phyloP scores from a whole-genome alignment of 2,329 filamentous ascomycete genomes.

The Ceratocystis albifundus region DNA sequence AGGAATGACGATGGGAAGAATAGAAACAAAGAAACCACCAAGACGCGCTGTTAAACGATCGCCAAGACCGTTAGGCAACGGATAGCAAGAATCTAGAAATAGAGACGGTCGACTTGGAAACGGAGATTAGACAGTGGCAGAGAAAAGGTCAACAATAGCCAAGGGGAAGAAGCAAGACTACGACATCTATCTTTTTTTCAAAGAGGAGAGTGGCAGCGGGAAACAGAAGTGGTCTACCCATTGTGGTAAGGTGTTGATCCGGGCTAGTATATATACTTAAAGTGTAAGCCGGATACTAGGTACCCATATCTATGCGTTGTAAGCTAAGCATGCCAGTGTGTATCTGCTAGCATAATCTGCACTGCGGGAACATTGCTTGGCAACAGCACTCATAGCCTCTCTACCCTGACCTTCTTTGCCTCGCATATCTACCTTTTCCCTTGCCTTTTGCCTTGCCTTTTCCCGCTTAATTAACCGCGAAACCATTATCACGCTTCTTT shows the following conservation, averaged over 20 bases:
- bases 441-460: background rate
- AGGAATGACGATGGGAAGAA: background rate
- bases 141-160: background rate
- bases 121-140: background rate
- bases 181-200: background rate
- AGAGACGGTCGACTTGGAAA: background rate
- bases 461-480: background rate
- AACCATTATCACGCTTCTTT: background rate
- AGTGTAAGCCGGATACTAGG: background rate
- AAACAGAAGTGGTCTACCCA: background rate
- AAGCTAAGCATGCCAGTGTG: too few relatives aligned
- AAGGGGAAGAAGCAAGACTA: background rate
- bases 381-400: background rate
- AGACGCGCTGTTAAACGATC: background rate
- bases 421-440: background rate
- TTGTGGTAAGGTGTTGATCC: background rate
- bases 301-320: too few relatives aligned
- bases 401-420: background rate
- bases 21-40: background rate
- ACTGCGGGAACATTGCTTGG: background rate
- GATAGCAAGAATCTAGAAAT: background rate
- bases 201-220: background rate
- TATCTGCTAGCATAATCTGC: too few relatives aligned
- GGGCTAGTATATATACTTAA: background rate
- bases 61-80: background rate